Evolutionary conservation across 495 filamentous ascomycete genomes (phyloP).

Genomic region (Talaromyces nanjingensis): DNA sequence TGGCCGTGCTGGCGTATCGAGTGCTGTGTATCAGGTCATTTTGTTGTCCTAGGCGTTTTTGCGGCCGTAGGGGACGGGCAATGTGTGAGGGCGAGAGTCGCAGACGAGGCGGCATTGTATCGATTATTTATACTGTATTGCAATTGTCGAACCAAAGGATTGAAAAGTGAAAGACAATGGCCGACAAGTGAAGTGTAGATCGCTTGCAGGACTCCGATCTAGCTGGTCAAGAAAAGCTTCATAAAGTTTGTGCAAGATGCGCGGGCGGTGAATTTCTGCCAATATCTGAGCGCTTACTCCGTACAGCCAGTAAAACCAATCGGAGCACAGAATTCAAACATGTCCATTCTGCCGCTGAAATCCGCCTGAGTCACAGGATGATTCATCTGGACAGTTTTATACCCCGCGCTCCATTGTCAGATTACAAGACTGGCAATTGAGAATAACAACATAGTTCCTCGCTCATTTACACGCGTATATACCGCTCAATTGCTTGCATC

Average conservation of each 20-base stretch:
- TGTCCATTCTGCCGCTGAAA: neutral
- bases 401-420: neutral
- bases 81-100: conserved; percentile 21
- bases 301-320: neutral
- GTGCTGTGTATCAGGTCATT: conserved; percentile 30
- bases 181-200: neutral
- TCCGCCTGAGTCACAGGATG: neutral
- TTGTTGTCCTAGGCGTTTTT: conserved; percentile 17
- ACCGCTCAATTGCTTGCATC: neutral
- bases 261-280: conserved; percentile 25
- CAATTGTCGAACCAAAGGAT: neutral
- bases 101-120: conserved; percentile 11
- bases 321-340: neutral
- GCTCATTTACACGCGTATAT: neutral
- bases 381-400: neutral
- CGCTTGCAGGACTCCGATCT: neutral
- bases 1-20: conserved; percentile 28
- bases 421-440: neutral
- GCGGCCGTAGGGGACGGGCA: conserved; percentile 25
- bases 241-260: neutral
- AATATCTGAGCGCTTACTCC: neutral
- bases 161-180: neutral
- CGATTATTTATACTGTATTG: too few relatives aligned
- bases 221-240: conserved; percentile 7
- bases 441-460: neutral